Base-by-base conservation (phyloP, 345 rosid genomes). In the Isatis tinctoria region DNA sequence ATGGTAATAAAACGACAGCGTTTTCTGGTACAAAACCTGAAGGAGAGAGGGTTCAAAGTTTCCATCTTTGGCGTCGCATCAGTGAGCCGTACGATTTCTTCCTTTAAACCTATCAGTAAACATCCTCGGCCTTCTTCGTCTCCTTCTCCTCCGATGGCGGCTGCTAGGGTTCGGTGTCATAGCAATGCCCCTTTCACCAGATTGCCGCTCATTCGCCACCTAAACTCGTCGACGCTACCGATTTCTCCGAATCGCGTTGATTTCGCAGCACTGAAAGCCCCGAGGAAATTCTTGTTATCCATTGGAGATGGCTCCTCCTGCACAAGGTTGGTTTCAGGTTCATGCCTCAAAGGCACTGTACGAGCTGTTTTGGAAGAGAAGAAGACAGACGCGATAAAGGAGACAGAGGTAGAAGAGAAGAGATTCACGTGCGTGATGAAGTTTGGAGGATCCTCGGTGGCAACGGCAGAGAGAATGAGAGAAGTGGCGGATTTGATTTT, bases 381-480 rank as follows among this genome's bases (percentile, higher is more conserved):
- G 78, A 73, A 73, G 60, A 78, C 40, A 60, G 78, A 72, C 12
- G 41, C 24, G 64, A 4, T 57, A 0, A 37, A 6, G 22, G 69
- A 61, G 49, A 18, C 32, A 17, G 80, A 65, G 49, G 48, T 48
- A 8, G 76, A 48, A 0, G 83, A 84, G 73, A 88, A 81, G 74
- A 82, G 87, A 44, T 64, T 92, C 37, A 83, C 88, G 0, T 89
- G 97, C 64, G 97, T 89, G 44, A 95, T 95, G 98, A 95, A 95
- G 82, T 95, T 95, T 47, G 99, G 99, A 17, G 99, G 99, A 52
- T 95, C 99, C 0, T 95, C 99, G 0, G 80, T 95, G 78, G 86
- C 97, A 5, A 84, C 92, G 1, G 96, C 96, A 0, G 86, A 80
- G 80, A 89, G 99, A 74, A 95, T 95, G 89, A 84, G 57, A 54